These are phyloP conservation scores for Dipodascus geniculatus DNA, from an alignment of 805 yeast species.

Conservation along the genomic window DNA sequence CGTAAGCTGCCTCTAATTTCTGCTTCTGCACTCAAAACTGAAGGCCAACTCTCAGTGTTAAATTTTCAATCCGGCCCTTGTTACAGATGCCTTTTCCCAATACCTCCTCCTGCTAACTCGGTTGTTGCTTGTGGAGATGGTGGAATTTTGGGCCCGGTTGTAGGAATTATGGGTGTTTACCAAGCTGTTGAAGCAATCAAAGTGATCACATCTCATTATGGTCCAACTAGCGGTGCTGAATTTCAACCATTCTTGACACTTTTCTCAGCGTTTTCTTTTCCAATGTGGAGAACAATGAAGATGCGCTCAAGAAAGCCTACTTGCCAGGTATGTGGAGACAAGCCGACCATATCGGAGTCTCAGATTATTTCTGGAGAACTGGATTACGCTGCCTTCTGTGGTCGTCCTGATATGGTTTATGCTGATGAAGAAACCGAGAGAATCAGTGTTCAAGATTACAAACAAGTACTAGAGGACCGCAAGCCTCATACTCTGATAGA, in stretches of 20 bases:
- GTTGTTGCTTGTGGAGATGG: slow-evolving; percentile 86
- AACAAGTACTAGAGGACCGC: slow-evolving; percentile 7
- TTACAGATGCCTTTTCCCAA: slow-evolving; percentile 85
- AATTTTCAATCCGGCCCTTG: slow-evolving; percentile 78
- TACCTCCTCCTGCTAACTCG: slow-evolving; percentile 75
- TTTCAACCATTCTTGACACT: slow-evolving; percentile 57
- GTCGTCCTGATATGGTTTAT: slow-evolving; percentile 35
- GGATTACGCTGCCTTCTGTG: slow-evolving; percentile 71
- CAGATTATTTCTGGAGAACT: slow-evolving; percentile 36
- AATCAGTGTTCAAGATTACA: slow-evolving; percentile 32
- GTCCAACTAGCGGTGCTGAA: slow-evolving; percentile 14
- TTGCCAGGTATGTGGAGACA: slow-evolving; percentile 56
- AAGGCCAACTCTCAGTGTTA: slow-evolving; percentile 76
- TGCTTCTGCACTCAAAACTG: slow-evolving; percentile 84
- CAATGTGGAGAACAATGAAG: slow-evolving; percentile 53
- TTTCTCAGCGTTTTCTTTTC: slow-evolving; percentile 42
- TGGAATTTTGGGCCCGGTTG: slow-evolving; percentile 93
- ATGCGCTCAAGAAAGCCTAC: slow-evolving; percentile 56
- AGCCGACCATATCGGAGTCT: slow-evolving; percentile 38
- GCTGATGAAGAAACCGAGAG: slow-evolving; percentile 36
- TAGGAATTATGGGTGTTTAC: slow-evolving; percentile 78
- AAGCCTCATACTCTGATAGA: slow-evolving; percentile 40
- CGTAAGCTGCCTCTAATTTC: slow-evolving; percentile 65
- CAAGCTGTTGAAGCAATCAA: slow-evolving; percentile 87
- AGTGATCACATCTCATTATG: slow-evolving; percentile 46